Percentiles rank a stretch among this genome's conserved stretches.
Evolutionary conservation across 2,329 filamentous ascomycete species (phyloP).

Genomic region (Nannizziopsis barbatae): DNA sequence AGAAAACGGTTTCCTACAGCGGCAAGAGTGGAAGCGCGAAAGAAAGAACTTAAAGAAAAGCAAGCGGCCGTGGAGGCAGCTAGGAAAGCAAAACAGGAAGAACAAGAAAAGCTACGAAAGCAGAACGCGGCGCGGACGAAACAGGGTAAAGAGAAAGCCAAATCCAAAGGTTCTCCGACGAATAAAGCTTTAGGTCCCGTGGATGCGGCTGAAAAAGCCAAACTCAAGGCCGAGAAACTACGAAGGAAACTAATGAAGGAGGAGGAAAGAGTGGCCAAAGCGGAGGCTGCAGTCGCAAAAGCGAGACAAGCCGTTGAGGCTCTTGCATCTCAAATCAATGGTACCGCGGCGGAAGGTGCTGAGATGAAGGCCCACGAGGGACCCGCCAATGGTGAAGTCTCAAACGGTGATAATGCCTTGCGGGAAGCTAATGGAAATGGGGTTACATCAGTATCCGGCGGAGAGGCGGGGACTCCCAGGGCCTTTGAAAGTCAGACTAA

Average conservation of each 20-base stretch:
- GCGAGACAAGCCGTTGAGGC: conserved; percentile 27
- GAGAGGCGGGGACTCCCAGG: background rate
- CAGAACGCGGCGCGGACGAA: conserved; percentile 32
- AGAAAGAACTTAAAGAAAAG: conserved; percentile 41
- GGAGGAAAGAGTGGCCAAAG: conserved; percentile 42
- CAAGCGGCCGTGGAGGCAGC: conserved; percentile 53
- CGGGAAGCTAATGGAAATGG: background rate
- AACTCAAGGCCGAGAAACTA: conserved; percentile 33
- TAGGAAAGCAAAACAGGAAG: conserved; percentile 49
- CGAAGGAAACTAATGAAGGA: conserved; percentile 51
- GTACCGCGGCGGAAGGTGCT: background rate
- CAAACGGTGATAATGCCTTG: background rate
- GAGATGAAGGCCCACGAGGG: background rate
- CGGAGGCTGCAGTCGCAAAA: conserved; percentile 34
- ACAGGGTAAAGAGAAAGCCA: conserved; percentile 23
- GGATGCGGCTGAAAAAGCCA: conserved; percentile 29
- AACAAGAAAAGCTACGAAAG: conserved; percentile 20
- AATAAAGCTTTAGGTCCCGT: conserved; percentile 22
- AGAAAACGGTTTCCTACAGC: conserved; percentile 70
- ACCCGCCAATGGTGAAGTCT: background rate
- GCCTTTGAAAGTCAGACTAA: background rate
- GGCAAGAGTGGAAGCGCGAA: conserved; percentile 45
- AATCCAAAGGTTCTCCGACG: conserved; percentile 17
- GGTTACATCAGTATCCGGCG: background rate
- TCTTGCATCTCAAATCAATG: background rate